Evolutionary conservation across 2,329 filamentous ascomycete genomes (phyloP).

Genomic region (Zopfia rhizophila): DNA sequence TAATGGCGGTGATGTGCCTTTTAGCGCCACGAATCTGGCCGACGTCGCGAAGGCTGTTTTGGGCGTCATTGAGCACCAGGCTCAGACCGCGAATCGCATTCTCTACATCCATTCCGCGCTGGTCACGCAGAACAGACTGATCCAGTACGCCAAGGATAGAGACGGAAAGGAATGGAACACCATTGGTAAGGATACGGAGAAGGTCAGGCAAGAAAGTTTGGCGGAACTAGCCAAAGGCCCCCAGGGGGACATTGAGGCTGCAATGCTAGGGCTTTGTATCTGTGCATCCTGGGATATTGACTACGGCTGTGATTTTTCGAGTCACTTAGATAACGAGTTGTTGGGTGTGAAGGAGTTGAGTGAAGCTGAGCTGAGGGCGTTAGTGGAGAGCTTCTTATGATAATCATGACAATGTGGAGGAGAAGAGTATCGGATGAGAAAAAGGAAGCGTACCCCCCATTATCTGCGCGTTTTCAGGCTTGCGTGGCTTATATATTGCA

Average conservation of each 20-base stretch:
- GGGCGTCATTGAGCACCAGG: slow-evolving; percentile 43
- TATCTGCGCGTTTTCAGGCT: too few species aligned
- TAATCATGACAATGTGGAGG: too few species aligned
- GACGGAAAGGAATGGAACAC: slow-evolving; percentile 41
- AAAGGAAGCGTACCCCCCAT: too few species aligned
- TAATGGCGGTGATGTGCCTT: slow-evolving; percentile 47
- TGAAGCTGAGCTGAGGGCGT: slow-evolving; percentile 36
- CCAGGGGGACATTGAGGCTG: slow-evolving; percentile 9
- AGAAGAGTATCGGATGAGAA: too few species aligned
- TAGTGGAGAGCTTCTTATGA: slow-evolving; percentile 28
- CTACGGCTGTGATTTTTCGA: slow-evolving; percentile 46
- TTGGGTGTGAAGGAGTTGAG: slow-evolving; percentile 45
- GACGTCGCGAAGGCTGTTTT: slow-evolving; percentile 47
- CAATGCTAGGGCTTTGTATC: slow-evolving; percentile 42
- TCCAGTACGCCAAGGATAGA: slow-evolving; percentile 47
- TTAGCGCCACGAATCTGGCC: slow-evolving; percentile 41
- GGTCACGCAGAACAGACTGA: slow-evolving; percentile 50
- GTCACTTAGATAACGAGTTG: slow-evolving; percentile 48
- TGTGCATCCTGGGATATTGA: slow-evolving; percentile 35
- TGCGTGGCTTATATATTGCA: too few species aligned
- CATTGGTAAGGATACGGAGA: slow-evolving; percentile 32
- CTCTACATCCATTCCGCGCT: slow-evolving; percentile 50
- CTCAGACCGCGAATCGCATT: slow-evolving; percentile 47
- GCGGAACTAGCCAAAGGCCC: slow-evolving; percentile 37
- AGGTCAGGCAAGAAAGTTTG: slow-evolving; percentile 41